Conservation (phyloP, 305 asterid genomes). For the Fraxinus ornus region DNA sequence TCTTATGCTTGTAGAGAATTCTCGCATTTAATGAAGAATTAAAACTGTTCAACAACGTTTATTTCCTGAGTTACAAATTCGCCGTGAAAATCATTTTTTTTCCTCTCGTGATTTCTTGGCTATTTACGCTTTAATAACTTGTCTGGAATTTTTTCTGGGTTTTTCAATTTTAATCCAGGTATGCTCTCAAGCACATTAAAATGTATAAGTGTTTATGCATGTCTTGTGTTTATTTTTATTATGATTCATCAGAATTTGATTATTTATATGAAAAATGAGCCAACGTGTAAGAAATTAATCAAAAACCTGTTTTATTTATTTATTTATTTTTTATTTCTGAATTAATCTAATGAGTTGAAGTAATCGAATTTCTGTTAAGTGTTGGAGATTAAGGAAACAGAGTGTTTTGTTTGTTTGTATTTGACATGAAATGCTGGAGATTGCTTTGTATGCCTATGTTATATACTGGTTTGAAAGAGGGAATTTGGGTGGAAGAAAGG, state of each 20-base stretch:
- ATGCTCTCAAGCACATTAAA: neutral
- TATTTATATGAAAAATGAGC: neutral
- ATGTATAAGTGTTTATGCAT: neutral
- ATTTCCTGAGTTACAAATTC: neutral
- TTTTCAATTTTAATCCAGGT: neutral
- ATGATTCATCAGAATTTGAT: neutral
- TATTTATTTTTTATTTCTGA: neutral
- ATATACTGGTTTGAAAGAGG: slow-evolving; percentile 7
- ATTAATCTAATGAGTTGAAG: neutral
- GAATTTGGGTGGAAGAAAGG: slow-evolving; percentile 19
- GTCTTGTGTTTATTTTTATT: neutral
- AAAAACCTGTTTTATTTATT: neutral
- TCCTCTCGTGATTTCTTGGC: neutral
- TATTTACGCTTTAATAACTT: neutral
- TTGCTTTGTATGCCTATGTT: neutral
- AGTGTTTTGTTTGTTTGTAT: slow-evolving; percentile 16
- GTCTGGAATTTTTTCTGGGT: neutral
- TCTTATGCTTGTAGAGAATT: neutral
- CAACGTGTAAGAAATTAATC: neutral
- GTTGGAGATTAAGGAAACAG: slow-evolving; percentile 32
- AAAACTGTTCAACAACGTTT: neutral
- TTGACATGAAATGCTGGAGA: slow-evolving; percentile 21
- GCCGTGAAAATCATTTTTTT: neutral
- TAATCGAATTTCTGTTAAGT: neutral
- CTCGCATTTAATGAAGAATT: neutral